Conservation (phyloP, 2,329 filamentous ascomycete species). For the Bertia moriformis region DNA sequence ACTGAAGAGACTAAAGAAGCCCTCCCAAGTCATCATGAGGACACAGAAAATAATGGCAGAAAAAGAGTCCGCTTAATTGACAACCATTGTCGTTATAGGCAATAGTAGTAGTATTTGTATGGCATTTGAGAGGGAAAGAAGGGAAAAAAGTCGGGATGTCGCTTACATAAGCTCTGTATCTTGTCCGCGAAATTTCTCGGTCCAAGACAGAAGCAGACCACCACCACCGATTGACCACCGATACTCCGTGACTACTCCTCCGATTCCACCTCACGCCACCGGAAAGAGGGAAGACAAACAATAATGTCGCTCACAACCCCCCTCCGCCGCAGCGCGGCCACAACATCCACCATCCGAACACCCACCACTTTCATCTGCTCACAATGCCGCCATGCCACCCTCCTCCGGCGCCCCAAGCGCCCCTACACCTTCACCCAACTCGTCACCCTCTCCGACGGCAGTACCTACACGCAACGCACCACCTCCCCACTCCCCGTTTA, state of each 20-base stretch:
- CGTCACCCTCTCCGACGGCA: constrained; percentile 52
- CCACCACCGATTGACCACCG: background rate
- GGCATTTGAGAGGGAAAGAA: too few species aligned
- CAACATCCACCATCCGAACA: background rate
- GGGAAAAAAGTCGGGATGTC: too few species aligned
- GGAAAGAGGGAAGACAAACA: too few species aligned
- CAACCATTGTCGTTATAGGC: background rate
- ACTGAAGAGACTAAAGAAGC: background rate
- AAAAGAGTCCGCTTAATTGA: background rate
- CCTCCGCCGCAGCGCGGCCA: constrained; percentile 1
- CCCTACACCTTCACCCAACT: constrained; percentile 60
- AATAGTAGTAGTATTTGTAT: too few species aligned
- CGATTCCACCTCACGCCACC: background rate
- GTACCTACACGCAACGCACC: constrained; percentile 40
- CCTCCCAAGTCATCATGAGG: background rate
- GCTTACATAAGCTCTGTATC: constrained; percentile 15
- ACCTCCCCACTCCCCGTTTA: constrained; percentile 25
- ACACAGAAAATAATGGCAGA: background rate
- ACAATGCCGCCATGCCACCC: constrained; percentile 49
- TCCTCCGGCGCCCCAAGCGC: constrained; percentile 52
- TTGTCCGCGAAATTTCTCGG: constrained; percentile 13
- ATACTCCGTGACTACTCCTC: background rate
- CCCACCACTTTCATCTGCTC: constrained; percentile 7
- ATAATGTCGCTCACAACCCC: background rate
- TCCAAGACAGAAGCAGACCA: too few species aligned